phyloP scores from a whole-genome alignment of 2,329 filamentous ascomycete species.

The Didymella pinodella region DNA sequence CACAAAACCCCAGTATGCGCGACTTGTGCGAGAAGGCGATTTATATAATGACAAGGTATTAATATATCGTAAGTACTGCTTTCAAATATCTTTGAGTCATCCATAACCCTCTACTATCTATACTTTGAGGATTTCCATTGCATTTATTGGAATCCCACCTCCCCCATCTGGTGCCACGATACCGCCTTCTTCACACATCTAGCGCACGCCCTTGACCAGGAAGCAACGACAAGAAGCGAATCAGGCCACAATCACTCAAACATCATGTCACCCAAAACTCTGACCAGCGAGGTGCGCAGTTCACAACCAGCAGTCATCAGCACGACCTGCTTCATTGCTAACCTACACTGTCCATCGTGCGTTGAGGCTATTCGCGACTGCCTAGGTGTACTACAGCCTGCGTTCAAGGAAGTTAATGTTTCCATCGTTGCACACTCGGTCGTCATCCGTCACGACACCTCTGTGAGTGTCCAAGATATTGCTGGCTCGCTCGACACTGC shows the following conservation, averaged over 20 bases:
- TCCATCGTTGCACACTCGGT: slow-evolving; percentile 77
- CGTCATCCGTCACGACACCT: slow-evolving; percentile 63
- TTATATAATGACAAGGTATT: not conserved
- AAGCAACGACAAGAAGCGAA: slow-evolving; percentile 29
- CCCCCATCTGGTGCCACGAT: not conserved
- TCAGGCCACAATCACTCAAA: slow-evolving; percentile 5
- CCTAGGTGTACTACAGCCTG: slow-evolving; percentile 59
- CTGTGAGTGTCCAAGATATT: slow-evolving; percentile 53
- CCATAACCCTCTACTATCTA: not conserved
- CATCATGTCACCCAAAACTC: slow-evolving; percentile 27
- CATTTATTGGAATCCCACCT: not conserved
- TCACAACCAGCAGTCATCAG: slow-evolving; percentile 31
- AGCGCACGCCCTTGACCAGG: not conserved
- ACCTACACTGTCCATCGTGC: slow-evolving; percentile 81
- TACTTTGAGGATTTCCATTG: not conserved
- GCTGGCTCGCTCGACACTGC: slow-evolving; percentile 60
- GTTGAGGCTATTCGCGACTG: slow-evolving; percentile 70
- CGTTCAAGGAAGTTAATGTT: slow-evolving; percentile 67
- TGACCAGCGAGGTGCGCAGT: slow-evolving; percentile 23
- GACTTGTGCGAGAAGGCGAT: slow-evolving; percentile 12
- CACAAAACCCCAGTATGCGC: slow-evolving; percentile 6
- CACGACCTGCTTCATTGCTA: slow-evolving; percentile 72
- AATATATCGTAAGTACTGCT: not conserved
- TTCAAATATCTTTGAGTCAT: not conserved
- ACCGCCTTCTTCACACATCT: slow-evolving; percentile 5